phyloP scores from a whole-genome alignment of 148 eudicot genomes.

The Amaranthus cruentus region DNA sequence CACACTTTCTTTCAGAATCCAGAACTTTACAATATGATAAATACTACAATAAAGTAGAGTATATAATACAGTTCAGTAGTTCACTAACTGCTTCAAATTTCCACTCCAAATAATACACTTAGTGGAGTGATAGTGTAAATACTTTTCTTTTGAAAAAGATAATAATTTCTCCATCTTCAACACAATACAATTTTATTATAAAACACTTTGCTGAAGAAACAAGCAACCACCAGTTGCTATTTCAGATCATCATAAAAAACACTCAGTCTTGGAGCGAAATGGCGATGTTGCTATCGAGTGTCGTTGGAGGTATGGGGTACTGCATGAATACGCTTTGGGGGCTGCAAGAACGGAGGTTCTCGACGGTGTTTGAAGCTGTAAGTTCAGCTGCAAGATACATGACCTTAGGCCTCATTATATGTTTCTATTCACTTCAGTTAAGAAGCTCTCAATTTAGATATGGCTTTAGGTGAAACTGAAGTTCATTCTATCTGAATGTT shows the following conservation, averaged over 20 bases:
- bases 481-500: not conserved
- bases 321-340: constrained; percentile 27
- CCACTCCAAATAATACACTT: not conserved
- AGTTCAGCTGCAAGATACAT: constrained; percentile 31
- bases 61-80: too few species aligned
- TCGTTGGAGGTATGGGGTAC: constrained; percentile 24
- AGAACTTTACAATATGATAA: not conserved
- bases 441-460: constrained; percentile 12
- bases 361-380: constrained; percentile 31
- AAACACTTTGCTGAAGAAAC: not conserved
- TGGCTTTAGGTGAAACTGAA: constrained; percentile 15
- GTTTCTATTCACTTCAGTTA: constrained; percentile 35
- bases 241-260: not conserved
- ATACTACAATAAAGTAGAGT: too few species aligned
- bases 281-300: constrained; percentile 29
- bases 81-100: too few species aligned
- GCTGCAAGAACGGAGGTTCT: constrained; percentile 35
- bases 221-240: not conserved
- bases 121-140: not conserved
- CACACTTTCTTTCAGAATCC: not conserved
- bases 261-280: not conserved
- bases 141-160: not conserved
- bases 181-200: not conserved
- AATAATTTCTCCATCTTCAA: not conserved
- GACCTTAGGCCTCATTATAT: constrained; percentile 37